Conservation (phyloP, 2,329 filamentous ascomycete genomes). For the Colletotrichum eremochloae region DNA sequence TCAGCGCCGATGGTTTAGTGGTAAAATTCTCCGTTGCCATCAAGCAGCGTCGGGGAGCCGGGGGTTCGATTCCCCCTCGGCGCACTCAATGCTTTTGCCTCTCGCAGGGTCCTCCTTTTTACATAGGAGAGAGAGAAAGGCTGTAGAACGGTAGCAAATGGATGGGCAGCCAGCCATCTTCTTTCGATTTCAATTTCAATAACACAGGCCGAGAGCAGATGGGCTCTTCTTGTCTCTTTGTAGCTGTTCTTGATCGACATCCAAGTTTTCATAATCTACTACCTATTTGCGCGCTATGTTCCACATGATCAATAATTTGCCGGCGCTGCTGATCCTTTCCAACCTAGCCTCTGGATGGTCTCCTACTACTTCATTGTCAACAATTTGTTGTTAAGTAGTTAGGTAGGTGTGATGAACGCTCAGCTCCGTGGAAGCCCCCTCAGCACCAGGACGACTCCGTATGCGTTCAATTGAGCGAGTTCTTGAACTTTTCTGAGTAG, state of each 20-base stretch:
- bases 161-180: too few relatives aligned
- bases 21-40: slow-evolving; percentile 43
- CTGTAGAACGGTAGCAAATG: too few relatives aligned
- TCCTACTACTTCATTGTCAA: neutral
- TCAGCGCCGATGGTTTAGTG: slow-evolving; percentile 42
- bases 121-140: neutral
- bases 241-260: neutral
- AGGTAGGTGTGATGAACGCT: neutral
- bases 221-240: too few relatives aligned
- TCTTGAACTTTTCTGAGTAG: too few relatives aligned
- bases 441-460: neutral
- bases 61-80: slow-evolving; percentile 42
- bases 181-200: neutral
- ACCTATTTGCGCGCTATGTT: neutral
- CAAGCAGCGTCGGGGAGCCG: slow-evolving; percentile 40
- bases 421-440: neutral
- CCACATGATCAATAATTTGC: neutral
- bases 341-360: neutral
- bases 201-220: neutral
- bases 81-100: slow-evolving; percentile 14
- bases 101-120: neutral
- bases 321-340: neutral
- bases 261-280: neutral
- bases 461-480: neutral
- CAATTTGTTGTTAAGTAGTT: too few relatives aligned